Percentiles rank a stretch among this genome's conserved stretches.
These are phyloP conservation scores for Mycena floridula DNA, from an alignment of 768 basidiomycete genomes.

Conservation along the genomic window DNA sequence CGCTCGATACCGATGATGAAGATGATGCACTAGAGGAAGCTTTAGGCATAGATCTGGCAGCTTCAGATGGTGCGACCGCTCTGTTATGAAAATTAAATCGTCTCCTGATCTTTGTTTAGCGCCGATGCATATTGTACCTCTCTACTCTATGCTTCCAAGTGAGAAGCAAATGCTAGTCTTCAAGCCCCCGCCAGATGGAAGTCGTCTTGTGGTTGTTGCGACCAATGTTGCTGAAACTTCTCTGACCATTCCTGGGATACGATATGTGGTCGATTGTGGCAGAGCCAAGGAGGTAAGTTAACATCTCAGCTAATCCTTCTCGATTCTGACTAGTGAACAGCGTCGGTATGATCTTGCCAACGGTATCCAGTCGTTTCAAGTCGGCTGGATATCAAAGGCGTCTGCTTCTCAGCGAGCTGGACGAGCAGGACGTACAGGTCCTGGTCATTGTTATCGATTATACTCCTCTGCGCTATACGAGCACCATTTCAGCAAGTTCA, in stretches of 20 bases:
- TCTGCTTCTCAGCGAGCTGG: conserved; percentile 93
- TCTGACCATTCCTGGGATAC: conserved; percentile 92
- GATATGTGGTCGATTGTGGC: conserved; percentile 96
- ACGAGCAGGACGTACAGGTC: conserved; percentile 95
- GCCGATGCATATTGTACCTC: conserved; percentile 90
- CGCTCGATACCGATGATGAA: conserved; percentile 70
- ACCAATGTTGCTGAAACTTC: conserved; percentile 98
- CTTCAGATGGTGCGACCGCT: conserved; percentile 51
- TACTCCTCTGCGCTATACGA: conserved; percentile 96
- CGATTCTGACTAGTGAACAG: conserved; percentile 28
- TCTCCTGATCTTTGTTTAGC: conserved; percentile 42
- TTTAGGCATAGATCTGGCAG: conserved; percentile 56
- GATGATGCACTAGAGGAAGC: conserved; percentile 42
- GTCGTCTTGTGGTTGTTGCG: conserved; percentile 87
- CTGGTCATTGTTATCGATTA: conserved; percentile 95
- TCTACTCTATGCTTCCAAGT: conserved; percentile 88
- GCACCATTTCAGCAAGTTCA: conserved; percentile 83
- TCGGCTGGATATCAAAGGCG: conserved; percentile 93
- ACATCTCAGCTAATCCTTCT: not conserved
- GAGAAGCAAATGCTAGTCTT: conserved; percentile 97
- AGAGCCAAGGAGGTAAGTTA: conserved; percentile 86
- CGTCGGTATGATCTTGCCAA: conserved; percentile 75
- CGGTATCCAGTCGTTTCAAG: conserved; percentile 87
- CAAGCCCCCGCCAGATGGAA: conserved; percentile 69
- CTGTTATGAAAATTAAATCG: conserved; percentile 2